Percentiles rank a stretch among this genome's conserved stretches.
Evolutionary conservation across 192 early-diverging fungal species (phyloP).

Genomic region (Backusella macrospora): DNA sequence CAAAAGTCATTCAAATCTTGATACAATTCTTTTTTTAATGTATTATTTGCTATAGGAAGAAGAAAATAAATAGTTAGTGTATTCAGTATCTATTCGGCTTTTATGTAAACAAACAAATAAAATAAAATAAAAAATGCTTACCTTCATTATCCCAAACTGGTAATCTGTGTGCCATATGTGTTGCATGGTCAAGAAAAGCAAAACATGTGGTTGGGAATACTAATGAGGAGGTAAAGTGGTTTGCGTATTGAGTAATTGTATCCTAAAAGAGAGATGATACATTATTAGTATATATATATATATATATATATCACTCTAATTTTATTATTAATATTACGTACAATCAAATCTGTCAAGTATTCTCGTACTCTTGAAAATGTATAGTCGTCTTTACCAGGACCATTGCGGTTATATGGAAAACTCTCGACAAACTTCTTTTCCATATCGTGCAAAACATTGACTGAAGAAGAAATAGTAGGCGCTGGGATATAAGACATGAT

Average conservation of each 20-base stretch:
- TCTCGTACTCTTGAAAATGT: conserved; percentile 85
- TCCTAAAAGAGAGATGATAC: conserved; percentile 43
- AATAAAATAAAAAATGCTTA: neutral
- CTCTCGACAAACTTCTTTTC: conserved; percentile 73
- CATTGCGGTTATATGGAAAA: conserved; percentile 88
- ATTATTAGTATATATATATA: neutral
- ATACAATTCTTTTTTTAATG: conserved; percentile 65
- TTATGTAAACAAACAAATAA: neutral
- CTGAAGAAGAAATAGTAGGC: conserved; percentile 81
- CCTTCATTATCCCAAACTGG: conserved; percentile 74
- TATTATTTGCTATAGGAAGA: conserved; percentile 57
- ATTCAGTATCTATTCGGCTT: too few relatives aligned
- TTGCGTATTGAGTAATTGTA: conserved; percentile 70
- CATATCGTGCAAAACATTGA: conserved; percentile 62
- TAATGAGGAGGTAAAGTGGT: conserved; percentile 72
- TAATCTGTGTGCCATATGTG: conserved; percentile 73
- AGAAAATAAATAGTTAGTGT: too few relatives aligned
- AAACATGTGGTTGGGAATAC: conserved; percentile 82
- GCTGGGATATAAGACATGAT: conserved; percentile 80
- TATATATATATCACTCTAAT: neutral
- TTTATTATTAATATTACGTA: conserved; percentile 23
- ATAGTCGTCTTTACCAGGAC: conserved; percentile 82
- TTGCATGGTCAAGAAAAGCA: conserved; percentile 78
- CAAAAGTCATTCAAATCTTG: conserved; percentile 73
- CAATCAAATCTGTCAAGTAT: conserved; percentile 70